Percentiles rank a stretch among this genome's conserved stretches.
Conservation (phyloP, 305 asterid species). For the Rubia balearica region DNA sequence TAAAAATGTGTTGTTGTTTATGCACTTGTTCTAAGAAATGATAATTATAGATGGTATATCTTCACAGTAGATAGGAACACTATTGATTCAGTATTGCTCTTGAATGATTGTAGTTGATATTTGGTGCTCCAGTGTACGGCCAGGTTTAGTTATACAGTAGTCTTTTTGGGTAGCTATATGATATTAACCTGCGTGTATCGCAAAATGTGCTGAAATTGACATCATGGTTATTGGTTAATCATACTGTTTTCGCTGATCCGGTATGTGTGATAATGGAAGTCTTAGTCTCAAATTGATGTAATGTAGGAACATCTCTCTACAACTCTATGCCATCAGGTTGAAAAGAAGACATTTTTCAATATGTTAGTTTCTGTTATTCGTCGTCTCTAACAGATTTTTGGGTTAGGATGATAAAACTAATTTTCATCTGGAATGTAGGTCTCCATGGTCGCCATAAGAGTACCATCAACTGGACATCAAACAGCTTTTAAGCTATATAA, state of each 20-base stretch:
- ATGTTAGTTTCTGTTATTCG: not conserved
- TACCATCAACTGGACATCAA: slow-evolving; percentile 16
- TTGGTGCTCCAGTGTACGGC: not conserved
- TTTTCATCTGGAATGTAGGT: slow-evolving; percentile 13
- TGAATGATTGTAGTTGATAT: not conserved
- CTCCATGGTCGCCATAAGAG: slow-evolving; percentile 16
- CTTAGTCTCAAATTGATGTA: not conserved
- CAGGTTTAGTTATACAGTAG: not conserved
- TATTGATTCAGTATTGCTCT: not conserved
- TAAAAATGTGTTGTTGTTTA: not conserved
- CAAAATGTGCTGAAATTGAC: too few species aligned
- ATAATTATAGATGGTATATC: too few species aligned
- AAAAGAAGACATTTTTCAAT: not conserved
- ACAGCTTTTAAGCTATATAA: too few species aligned
- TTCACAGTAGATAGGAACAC: not conserved
- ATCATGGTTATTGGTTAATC: too few species aligned
- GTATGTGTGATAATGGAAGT: not conserved
- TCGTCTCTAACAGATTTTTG: not conserved
- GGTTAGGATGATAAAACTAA: not conserved
- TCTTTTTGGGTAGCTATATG: too few species aligned
- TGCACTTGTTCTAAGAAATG: not conserved
- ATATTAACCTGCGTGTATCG: too few species aligned
- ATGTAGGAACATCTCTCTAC: not conserved
- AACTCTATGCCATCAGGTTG: not conserved
- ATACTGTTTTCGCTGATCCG: too few species aligned